A percentile compares a stretch with the other conserved stretches of the same genome.
These are phyloP conservation scores for Ganoderma sinense DNA, from an alignment of 1,284 basidiomycete genomes.

Conservation along the genomic window DNA sequence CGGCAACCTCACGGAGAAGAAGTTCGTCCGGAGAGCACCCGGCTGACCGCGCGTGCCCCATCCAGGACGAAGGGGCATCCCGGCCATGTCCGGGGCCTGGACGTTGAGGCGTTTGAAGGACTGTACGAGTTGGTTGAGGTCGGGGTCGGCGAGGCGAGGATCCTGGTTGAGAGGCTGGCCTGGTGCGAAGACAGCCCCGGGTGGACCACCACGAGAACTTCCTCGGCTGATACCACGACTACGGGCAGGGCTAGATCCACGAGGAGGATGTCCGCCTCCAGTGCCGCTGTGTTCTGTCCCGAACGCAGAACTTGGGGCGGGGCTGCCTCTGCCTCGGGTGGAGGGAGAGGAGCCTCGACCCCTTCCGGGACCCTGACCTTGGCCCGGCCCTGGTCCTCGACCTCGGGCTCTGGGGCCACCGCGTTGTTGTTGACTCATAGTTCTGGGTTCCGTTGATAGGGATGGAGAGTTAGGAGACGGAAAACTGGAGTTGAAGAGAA, in stretches of 20 bases:
- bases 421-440: constrained; percentile 22
- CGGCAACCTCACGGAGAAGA: constrained; percentile 64
- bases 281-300: constrained; percentile 21
- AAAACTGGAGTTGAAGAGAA: neutral
- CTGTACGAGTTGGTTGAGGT: constrained; percentile 51
- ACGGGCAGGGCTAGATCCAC: constrained; percentile 8
- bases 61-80: constrained; percentile 69
- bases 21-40: constrained; percentile 69
- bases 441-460: neutral
- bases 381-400: constrained; percentile 12
- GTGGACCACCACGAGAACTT: constrained; percentile 34
- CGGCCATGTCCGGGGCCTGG: constrained; percentile 53
- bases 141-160: constrained; percentile 44
- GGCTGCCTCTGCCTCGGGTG: constrained; percentile 24
- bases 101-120: constrained; percentile 49
- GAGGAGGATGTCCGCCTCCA: constrained; percentile 20
- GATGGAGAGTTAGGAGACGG: neutral
- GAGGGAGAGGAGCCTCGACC: constrained; percentile 24
- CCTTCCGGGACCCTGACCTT: neutral
- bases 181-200: constrained; percentile 41
- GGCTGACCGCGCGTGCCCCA: constrained; percentile 65
- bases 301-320: constrained; percentile 20
- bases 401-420: constrained; percentile 24
- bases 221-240: constrained; percentile 24
- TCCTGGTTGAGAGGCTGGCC: constrained; percentile 50